A percentile compares a stretch with the other conserved stretches of the same genome.
Conservation (phyloP, 1,284 basidiomycete species). For the Sporisorium reilianum region DNA sequence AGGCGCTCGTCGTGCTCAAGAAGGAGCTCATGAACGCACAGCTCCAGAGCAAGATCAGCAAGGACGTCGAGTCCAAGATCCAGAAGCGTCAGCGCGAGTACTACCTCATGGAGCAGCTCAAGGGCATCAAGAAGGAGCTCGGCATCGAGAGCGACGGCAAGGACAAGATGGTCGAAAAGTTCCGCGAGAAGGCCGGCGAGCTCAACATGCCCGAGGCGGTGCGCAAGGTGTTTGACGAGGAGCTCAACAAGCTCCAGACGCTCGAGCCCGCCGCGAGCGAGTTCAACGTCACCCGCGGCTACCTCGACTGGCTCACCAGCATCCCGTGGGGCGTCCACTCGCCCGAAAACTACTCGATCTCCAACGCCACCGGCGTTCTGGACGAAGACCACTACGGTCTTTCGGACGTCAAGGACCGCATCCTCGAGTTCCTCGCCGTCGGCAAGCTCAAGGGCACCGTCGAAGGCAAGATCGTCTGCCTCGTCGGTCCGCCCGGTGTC, state of each 20-base stretch:
- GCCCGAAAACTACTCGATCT: conserved; percentile 90
- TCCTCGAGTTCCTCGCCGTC: conserved; percentile 97
- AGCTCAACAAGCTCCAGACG: conserved; percentile 89
- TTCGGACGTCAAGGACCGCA: conserved; percentile 93
- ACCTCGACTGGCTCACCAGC: conserved; percentile 74
- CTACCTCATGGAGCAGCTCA: conserved; percentile 98
- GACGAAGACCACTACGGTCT: conserved; percentile 98
- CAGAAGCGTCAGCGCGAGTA: conserved; percentile 97
- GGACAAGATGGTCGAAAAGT: conserved; percentile 96
- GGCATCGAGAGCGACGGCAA: conserved; percentile 98
- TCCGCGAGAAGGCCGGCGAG: conserved; percentile 85
- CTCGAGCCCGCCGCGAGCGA: conserved; percentile 91
- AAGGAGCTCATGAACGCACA: conserved; percentile 98
- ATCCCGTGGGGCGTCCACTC: conserved; percentile 98
- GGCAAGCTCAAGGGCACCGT: conserved; percentile 95
- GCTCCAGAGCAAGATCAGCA: conserved; percentile 90
- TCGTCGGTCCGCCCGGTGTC: conserved; percentile 96
- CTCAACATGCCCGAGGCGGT: conserved; percentile 94
- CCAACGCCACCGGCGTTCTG: conserved; percentile 84
- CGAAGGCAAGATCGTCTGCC: conserved; percentile 97
- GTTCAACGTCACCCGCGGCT: conserved; percentile 78
- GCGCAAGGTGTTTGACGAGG: conserved; percentile 95
- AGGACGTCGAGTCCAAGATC: conserved; percentile 96
- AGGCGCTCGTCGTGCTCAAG: conserved; percentile 91
- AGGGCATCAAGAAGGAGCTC: conserved; percentile 98